These are phyloP conservation scores for Delitschia confertaspora DNA, from an alignment of 495 filamentous ascomycete species.

Conservation along the genomic window DNA sequence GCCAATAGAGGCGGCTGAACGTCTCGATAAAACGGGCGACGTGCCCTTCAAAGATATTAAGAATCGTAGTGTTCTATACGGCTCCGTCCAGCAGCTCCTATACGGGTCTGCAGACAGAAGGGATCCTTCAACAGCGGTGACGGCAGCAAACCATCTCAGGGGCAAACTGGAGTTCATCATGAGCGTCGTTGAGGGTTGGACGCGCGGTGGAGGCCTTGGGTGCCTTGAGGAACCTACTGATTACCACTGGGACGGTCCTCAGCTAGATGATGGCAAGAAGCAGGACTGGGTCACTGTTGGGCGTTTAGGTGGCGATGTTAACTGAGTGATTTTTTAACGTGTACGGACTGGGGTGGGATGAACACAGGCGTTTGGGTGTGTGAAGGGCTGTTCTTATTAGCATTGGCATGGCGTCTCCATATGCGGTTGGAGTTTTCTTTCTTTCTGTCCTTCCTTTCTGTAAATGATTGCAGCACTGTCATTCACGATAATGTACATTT, in stretches of 20 bases:
- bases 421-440: not conserved
- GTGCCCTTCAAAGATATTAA: conserved; percentile 59
- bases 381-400: conserved; percentile 14
- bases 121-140: conserved; percentile 47
- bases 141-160: conserved; percentile 71
- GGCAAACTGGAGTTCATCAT: conserved; percentile 69
- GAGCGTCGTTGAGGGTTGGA: conserved; percentile 62
- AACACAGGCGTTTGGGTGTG: conserved; percentile 15
- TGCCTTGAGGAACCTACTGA: conserved; percentile 41
- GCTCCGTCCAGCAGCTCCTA: conserved; percentile 46
- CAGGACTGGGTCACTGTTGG: conserved; percentile 81
- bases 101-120: conserved; percentile 35
- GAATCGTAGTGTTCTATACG: conserved; percentile 49
- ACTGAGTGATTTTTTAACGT: not conserved
- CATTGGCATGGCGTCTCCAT: conserved; percentile 17
- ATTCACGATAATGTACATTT: too few species aligned
- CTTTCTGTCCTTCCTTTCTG: conserved; percentile 2
- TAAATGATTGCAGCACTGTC: too few species aligned
- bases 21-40: conserved; percentile 52
- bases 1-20: conserved; percentile 55
- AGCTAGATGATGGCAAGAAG: conserved; percentile 59
- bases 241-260: conserved; percentile 58
- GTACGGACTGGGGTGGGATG: not conserved
- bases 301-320: conserved; percentile 59
- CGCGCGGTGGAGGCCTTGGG: conserved; percentile 61